Evolutionary conservation across 345 rosid species (phyloP).

Genomic region (Acer negundo): DNA sequence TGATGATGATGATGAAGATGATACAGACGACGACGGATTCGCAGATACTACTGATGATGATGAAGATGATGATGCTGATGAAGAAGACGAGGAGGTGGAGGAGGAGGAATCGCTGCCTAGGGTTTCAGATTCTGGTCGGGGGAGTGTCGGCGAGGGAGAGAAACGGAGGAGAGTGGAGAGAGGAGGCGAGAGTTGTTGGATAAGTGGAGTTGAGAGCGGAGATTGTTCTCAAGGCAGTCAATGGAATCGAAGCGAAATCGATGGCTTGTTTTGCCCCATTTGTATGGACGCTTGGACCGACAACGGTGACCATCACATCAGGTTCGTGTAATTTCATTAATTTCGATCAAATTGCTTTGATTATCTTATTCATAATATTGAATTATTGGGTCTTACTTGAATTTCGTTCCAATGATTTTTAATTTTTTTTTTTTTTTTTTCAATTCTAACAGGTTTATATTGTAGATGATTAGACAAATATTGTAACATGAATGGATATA

Average conservation of each 20-base stretch:
- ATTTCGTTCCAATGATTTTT: not conserved
- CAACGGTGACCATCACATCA: conserved; percentile 67
- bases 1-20: conserved; percentile 9
- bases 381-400: not conserved
- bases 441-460: too few relatives aligned
- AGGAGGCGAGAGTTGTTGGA: conserved; percentile 28
- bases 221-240: conserved; percentile 45
- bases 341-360: not conserved
- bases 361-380: not conserved
- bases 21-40: not conserved
- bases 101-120: conserved; percentile 36
- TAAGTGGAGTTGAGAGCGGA: conserved; percentile 27
- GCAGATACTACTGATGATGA: conserved; percentile 21
- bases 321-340: conserved; percentile 36
- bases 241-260: conserved; percentile 52
- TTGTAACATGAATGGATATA: not conserved
- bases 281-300: conserved; percentile 83
- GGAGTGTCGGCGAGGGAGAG: conserved; percentile 26
- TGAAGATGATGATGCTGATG: conserved; percentile 21
- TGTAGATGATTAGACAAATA: too few relatives aligned
- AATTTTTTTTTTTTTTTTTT: too few relatives aligned
- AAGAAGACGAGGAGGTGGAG: conserved; percentile 26
- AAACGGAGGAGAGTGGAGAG: conserved; percentile 35
- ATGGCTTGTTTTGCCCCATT: conserved; percentile 71
- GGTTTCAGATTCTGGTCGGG: conserved; percentile 22